Conservation (phyloP, 371 early-diverging fungal species). For the Neoconidiobolus thromboides region DNA sequence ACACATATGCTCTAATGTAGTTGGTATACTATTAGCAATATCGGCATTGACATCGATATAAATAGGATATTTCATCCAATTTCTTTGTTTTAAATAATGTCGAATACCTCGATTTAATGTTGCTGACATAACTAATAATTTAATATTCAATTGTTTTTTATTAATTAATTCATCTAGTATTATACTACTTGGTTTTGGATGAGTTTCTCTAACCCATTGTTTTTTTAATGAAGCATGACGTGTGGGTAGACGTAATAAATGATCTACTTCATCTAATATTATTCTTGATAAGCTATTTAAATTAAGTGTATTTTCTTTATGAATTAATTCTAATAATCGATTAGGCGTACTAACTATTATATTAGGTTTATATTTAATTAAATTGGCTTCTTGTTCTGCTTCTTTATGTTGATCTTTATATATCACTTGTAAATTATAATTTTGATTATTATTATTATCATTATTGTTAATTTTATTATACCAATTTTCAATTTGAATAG, state of each 20-base stretch:
- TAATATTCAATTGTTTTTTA: conserved; percentile 8
- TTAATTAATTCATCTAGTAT: conserved; percentile 25
- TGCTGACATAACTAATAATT: conserved; percentile 45
- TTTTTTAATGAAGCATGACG: conserved; percentile 31
- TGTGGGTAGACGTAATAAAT: conserved; percentile 33
- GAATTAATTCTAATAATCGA: conserved; percentile 25
- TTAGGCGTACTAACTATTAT: conserved; percentile 48
- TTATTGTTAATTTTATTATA: conserved; percentile 14
- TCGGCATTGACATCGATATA: conserved; percentile 32
- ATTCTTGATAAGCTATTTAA: conserved; percentile 27
- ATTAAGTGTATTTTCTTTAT: conserved; percentile 15
- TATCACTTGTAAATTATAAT: conserved; percentile 11
- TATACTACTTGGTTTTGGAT: conserved; percentile 44
- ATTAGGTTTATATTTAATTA: conserved; percentile 15
- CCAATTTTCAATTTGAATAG: conserved; percentile 48
- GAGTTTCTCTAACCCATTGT: conserved; percentile 21
- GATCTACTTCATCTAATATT: conserved; percentile 60
- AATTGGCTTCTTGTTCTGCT: conserved; percentile 8
- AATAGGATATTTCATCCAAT: conserved; percentile 27
- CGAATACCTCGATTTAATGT: conserved; percentile 47
- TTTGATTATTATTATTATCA: conserved; percentile 1
- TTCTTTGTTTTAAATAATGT: conserved; percentile 28
- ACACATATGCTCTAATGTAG: conserved; percentile 27
- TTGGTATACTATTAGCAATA: conserved; percentile 14
- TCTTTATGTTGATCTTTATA: conserved; percentile 6